Percentiles rank a stretch among this genome's conserved stretches.
Evolutionary conservation across 169 alveolate genomes (phyloP).

Genomic region (Cystoisospora suis): DNA sequence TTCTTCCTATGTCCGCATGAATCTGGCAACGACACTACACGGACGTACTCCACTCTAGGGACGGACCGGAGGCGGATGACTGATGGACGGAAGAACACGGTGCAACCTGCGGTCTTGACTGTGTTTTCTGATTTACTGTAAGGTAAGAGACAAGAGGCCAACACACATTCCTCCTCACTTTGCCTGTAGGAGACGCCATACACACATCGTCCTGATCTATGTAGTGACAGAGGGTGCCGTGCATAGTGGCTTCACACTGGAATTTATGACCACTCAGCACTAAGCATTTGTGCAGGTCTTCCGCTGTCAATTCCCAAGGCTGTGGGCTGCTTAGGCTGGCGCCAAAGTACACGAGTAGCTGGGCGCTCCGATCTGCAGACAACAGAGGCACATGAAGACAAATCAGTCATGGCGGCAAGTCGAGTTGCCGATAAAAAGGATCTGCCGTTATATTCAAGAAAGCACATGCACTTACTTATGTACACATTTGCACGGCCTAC

Average conservation of each 20-base stretch:
- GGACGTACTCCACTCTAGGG: no score
- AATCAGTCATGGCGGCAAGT: neutral
- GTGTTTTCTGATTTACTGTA: no score
- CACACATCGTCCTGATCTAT: slow-evolving; percentile 42
- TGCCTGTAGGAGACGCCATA: slow-evolving; percentile 63
- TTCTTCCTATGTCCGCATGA: no score
- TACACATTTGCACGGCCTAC: no score
- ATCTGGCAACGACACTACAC: no score
- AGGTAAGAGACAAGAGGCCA: no score
- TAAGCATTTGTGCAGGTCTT: slow-evolving; percentile 47
- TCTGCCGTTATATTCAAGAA: neutral
- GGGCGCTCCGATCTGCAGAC: slow-evolving; percentile 48
- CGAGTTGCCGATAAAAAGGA: neutral
- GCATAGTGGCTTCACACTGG: slow-evolving; percentile 56
- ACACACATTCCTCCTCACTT: slow-evolving; percentile 43
- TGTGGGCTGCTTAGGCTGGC: slow-evolving; percentile 51
- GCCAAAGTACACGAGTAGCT: slow-evolving; percentile 47
- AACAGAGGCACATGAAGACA: neutral
- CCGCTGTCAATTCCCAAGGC: slow-evolving; percentile 57
- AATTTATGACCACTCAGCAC: slow-evolving; percentile 28
- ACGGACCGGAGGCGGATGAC: no score
- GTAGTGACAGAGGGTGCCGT: slow-evolving; percentile 58
- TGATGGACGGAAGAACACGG: no score
- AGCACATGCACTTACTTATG: neutral
- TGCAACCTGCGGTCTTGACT: no score